Base-by-base conservation (phyloP, 257 asterid species). In the Schizonepeta tenuifolia region DNA sequence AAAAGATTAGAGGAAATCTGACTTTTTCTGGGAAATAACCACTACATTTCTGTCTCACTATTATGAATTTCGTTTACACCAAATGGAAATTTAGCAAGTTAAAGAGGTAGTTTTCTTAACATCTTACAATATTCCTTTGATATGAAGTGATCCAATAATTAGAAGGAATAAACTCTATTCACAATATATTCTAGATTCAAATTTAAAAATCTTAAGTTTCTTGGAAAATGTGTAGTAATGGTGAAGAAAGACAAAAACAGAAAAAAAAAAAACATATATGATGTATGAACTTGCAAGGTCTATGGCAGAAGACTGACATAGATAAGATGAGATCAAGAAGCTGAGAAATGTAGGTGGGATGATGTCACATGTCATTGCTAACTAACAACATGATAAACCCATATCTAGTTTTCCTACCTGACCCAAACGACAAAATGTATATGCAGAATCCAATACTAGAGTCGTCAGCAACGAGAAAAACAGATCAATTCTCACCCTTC, bases 401-500 rank as follows among this genome's bases (percentile, higher is more conserved):
- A 59, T 9, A 31, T 31, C 22, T 15, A 15, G 67, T n/a, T 28
- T 38, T 3, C 43, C 14, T 15, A 57, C 47, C 47, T 13, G 1
- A 59, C 26, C 10, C 67, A 60, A 60, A 60, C 67, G 15, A 61
- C 24, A 26, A 61, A 54, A 60, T 13, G 43, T 12, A 41, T 4
- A 43, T 18, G 12, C 18, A 75, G 43, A 22, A 43, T 18, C 63
- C 33, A 35, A 11, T 49, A 8, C 20, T 7, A 67, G 20, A 70
- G 8, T 49, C 17, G 28, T 24, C 13, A 54, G 53, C 55, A 13
- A 26, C 21, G 56, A 60, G 15, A 64, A 70, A 54, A 72, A 49
- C 54, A 67, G 31, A 63, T 59, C 24, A 55, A 43, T 67, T 47
- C 84, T 80, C 73, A 90, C 99, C 99, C 78, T 88, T 95, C 56